phyloP scores from a whole-genome alignment of 768 basidiomycete species.

The Russula virescens region DNA sequence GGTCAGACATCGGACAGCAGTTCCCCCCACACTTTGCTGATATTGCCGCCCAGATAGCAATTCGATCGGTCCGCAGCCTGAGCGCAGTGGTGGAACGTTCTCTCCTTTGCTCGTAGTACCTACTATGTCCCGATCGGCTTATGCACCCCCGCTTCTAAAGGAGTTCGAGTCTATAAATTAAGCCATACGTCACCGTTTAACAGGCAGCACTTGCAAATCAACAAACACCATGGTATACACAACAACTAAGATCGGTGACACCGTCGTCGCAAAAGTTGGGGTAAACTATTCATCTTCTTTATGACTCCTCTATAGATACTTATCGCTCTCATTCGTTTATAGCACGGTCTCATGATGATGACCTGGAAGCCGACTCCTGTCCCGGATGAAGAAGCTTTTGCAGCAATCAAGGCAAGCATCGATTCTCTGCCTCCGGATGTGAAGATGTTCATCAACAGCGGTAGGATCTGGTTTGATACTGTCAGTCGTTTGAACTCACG shows the following conservation, averaged over 20 bases:
- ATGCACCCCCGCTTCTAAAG: too few species aligned
- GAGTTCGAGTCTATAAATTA: too few species aligned
- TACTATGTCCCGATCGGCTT: too few species aligned
- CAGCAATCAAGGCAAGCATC: conserved; percentile 50
- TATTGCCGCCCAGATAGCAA: too few species aligned
- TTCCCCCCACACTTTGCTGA: too few species aligned
- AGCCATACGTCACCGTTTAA: too few species aligned
- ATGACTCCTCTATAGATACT: neutral
- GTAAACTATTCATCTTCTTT: conserved; percentile 14
- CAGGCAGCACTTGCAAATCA: too few species aligned
- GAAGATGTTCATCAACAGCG: conserved; percentile 47
- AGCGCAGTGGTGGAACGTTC: too few species aligned
- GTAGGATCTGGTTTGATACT: conserved; percentile 17
- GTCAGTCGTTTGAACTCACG: neutral
- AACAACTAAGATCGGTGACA: conserved; percentile 36
- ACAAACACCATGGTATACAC: conserved; percentile 29
- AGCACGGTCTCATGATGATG: conserved; percentile 53
- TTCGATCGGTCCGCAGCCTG: too few species aligned
- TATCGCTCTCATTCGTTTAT: conserved; percentile 16
- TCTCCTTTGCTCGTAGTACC: too few species aligned
- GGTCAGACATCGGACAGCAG: too few species aligned
- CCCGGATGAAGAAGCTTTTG: conserved; percentile 56
- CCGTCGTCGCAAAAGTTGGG: conserved; percentile 37
- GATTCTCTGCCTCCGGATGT: conserved; percentile 38
- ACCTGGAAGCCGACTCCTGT: conserved; percentile 47